Conservation (phyloP, 495 filamentous ascomycete species). For the Hypoxylon trugodes region DNA sequence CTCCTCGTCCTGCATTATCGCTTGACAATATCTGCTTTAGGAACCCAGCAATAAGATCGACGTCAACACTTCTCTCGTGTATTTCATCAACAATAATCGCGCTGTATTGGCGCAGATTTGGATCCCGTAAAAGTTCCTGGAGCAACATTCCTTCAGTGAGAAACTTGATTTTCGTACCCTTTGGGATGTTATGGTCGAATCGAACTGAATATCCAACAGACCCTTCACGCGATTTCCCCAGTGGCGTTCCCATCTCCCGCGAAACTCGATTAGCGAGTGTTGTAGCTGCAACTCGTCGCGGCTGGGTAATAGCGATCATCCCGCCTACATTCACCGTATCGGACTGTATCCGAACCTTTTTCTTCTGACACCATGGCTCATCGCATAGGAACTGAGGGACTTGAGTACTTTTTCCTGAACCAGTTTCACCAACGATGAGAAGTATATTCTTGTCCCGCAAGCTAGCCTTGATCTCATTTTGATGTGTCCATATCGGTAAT, state of each 20-base stretch:
- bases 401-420: slow-evolving; percentile 96
- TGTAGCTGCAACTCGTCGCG: slow-evolving; percentile 92
- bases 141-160: slow-evolving; percentile 97
- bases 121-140: slow-evolving; percentile 91
- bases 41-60: slow-evolving; percentile 90
- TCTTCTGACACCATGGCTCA: slow-evolving; percentile 78
- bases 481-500: slow-evolving; percentile 83
- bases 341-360: slow-evolving; percentile 57
- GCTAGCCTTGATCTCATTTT: slow-evolving; percentile 70
- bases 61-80: slow-evolving; percentile 96
- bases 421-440: slow-evolving; percentile 91
- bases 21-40: slow-evolving; percentile 75
- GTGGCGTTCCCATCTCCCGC: slow-evolving; percentile 84
- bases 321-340: slow-evolving; percentile 72
- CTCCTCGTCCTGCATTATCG: slow-evolving; percentile 66
- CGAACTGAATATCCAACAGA: slow-evolving; percentile 91
- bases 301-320: slow-evolving; percentile 94
- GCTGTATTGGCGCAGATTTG: slow-evolving; percentile 82
- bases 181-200: slow-evolving; percentile 83
- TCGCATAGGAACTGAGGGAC: slow-evolving; percentile 88
- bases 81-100: slow-evolving; percentile 95
- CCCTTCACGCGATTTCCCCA: slow-evolving; percentile 63
- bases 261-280: slow-evolving; percentile 90
- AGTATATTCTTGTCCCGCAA: slow-evolving; percentile 77
- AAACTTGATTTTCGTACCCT: slow-evolving; percentile 82